phyloP scores from a whole-genome alignment of 345 rosid species.

The Eucalyptus guilfoylei region DNA sequence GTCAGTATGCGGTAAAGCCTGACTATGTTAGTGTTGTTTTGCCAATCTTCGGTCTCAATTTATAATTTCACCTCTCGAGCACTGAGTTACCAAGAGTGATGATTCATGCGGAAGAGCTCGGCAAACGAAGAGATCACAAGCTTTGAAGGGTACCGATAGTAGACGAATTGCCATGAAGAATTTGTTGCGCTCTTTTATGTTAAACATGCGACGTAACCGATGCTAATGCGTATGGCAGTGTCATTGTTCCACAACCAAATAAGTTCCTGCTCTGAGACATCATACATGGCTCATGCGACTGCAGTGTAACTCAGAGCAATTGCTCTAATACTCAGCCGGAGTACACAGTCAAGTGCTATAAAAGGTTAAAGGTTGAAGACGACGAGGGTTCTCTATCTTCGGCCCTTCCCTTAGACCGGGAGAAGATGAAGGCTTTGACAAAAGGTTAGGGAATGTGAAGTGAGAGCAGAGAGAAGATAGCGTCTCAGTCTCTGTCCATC shows the following conservation, averaged over 20 bases:
- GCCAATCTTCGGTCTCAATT: neutral
- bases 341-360: neutral
- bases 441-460: neutral
- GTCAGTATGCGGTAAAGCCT: neutral
- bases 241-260: neutral
- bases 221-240: neutral
- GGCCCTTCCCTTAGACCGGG: neutral
- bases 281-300: neutral
- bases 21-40: neutral
- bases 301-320: neutral
- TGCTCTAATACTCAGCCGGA: neutral
- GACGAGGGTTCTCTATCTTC: neutral
- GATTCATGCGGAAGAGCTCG: neutral
- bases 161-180: neutral
- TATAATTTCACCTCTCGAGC: neutral
- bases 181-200: neutral
- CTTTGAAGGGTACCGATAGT: neutral
- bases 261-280: neutral
- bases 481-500: neutral
- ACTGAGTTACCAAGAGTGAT: neutral
- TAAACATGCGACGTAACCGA: neutral
- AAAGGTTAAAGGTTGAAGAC: neutral
- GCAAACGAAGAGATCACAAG: neutral
- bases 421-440: neutral
- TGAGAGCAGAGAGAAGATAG: neutral